Evolutionary conservation across 2,329 filamentous ascomycete species (phyloP).

Genomic region (Ophiostoma pallidulum): DNA sequence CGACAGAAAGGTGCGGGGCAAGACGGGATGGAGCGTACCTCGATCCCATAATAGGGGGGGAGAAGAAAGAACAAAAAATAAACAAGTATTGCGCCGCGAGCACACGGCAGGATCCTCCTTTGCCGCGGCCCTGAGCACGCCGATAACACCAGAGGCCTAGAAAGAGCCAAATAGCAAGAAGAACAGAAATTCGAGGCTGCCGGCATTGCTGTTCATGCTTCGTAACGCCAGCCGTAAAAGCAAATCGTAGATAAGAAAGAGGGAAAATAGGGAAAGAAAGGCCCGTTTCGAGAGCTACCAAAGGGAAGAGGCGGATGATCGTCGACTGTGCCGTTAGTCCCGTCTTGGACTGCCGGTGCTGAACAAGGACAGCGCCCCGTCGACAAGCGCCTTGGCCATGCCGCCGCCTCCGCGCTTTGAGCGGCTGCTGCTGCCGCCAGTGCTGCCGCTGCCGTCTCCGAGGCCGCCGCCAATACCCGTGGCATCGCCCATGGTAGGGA

Average conservation of each 20-base stretch:
- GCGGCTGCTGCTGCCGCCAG: conserved; percentile 39
- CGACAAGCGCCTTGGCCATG: conserved; percentile 57
- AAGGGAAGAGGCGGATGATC: conserved; percentile 22
- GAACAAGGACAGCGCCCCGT: conserved; percentile 45
- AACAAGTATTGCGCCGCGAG: neutral
- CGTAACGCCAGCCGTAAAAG: neutral
- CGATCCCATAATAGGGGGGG: no score
- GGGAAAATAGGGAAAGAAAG: neutral
- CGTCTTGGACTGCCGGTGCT: conserved; percentile 33
- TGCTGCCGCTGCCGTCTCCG: conserved; percentile 23
- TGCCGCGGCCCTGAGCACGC: neutral
- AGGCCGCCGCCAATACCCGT: conserved; percentile 36
- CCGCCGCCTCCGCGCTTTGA: conserved; percentile 31
- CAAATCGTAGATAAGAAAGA: neutral
- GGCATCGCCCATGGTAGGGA: conserved; percentile 75
- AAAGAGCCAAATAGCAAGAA: neutral
- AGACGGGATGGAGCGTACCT: no score
- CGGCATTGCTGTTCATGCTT: no score
- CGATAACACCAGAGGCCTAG: neutral
- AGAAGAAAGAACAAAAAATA: neutral
- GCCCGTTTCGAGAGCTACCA: no score
- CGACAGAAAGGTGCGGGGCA: no score
- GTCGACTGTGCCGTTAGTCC: conserved; percentile 32
- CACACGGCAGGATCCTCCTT: no score
- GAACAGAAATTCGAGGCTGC: neutral